phyloP scores from a whole-genome alignment of 768 basidiomycete genomes.

The Astraeus odoratus region DNA sequence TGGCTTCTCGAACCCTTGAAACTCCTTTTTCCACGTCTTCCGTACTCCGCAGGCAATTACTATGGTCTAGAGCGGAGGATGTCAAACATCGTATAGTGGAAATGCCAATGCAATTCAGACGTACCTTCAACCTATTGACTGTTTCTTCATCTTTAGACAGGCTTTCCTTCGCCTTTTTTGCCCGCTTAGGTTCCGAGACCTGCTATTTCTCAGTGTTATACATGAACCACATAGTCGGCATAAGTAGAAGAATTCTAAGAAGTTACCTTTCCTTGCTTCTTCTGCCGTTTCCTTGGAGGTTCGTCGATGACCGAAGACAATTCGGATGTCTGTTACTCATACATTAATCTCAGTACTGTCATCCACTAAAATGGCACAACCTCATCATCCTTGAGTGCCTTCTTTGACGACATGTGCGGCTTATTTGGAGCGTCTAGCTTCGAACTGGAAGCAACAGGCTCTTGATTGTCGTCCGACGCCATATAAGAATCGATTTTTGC shows the following conservation, averaged over 20 bases:
- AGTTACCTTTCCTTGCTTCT: constrained; percentile 32
- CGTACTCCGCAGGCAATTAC: constrained; percentile 72
- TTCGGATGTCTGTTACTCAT: constrained; percentile 34
- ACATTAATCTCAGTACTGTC: constrained; percentile 33
- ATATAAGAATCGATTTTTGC: not conserved
- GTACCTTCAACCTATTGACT: constrained; percentile 69
- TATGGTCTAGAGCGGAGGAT: constrained; percentile 38
- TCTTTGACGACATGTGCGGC: constrained; percentile 3
- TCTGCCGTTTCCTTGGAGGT: constrained; percentile 41
- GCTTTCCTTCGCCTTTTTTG: constrained; percentile 26
- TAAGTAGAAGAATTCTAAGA: not conserved
- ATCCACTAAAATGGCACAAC: constrained; percentile 16
- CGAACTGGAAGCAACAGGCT: constrained; percentile 6
- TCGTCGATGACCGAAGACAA: constrained; percentile 56
- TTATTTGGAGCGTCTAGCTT: not conserved
- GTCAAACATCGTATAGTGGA: not conserved
- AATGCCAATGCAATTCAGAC: not conserved
- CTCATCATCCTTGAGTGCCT: constrained; percentile 1
- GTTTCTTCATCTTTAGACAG: constrained; percentile 61
- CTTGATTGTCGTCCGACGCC: not conserved
- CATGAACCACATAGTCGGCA: not conserved
- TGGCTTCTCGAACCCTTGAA: constrained; percentile 49
- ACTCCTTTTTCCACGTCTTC: constrained; percentile 71
- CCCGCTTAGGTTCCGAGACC: constrained; percentile 19
- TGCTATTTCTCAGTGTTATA: constrained; percentile 20